These are phyloP conservation scores for Scopulariopsis brevicaulis DNA, from an alignment of 2,329 filamentous ascomycete genomes.

Conservation along the genomic window DNA sequence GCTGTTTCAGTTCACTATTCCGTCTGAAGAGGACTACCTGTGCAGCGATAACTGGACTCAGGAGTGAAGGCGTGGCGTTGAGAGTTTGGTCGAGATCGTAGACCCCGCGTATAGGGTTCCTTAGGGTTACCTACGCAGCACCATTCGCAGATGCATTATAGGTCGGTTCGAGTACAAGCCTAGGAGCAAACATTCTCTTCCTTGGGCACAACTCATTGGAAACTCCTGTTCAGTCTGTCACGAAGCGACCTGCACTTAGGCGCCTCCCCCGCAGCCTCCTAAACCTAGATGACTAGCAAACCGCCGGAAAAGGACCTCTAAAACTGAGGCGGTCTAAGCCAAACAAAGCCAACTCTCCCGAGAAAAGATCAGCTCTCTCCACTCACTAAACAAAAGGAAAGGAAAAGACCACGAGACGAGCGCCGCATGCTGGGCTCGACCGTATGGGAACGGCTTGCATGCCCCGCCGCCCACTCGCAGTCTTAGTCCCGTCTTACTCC, in stretches of 20 bases:
- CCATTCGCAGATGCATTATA: too few species aligned
- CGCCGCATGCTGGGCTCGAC: neutral
- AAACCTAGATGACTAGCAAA: neutral
- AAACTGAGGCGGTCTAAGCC: neutral
- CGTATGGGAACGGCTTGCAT: neutral
- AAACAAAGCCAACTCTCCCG: neutral
- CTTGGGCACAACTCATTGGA: too few species aligned
- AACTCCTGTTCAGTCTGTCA: too few species aligned
- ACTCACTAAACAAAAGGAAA: too few species aligned
- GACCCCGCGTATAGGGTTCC: too few species aligned
- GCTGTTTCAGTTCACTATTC: neutral
- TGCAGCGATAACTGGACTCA: too few species aligned
- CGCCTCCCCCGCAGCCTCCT: neutral
- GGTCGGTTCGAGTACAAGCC: too few species aligned
- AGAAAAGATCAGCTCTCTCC: neutral
- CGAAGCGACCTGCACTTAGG: too few species aligned
- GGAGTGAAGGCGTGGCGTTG: too few species aligned
- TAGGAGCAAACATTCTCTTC: too few species aligned
- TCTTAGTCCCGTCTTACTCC: neutral
- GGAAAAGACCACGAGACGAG: neutral
- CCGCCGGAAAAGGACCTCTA: neutral
- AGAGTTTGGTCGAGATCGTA: too few species aligned
- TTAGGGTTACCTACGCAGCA: too few species aligned
- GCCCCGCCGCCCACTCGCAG: neutral
- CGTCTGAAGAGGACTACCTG: neutral